Base-by-base conservation (phyloP, 2,329 filamentous ascomycete species). In the Microcyclospora tardicrescens region DNA sequence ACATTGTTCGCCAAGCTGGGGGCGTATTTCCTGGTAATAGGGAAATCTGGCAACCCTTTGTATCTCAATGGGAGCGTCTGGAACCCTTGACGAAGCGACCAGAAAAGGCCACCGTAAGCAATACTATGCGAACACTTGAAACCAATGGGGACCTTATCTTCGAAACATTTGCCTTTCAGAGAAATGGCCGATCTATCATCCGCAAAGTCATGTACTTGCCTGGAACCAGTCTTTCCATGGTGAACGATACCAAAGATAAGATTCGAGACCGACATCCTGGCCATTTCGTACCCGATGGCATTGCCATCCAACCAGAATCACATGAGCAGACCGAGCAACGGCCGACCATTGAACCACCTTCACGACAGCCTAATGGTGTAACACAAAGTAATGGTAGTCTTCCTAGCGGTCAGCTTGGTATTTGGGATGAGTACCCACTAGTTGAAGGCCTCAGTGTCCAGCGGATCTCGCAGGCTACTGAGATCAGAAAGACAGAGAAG, bases 31-130 rank as follows among this genome's bases (percentile, higher is more conserved):
- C 74, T 2, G 63, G 69, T 29, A 66, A 71, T 16, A 61, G 61
- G 33, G 72, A 75, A 45, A 62, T 77, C n/a, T 67, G 64, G 54
- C 63, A 67, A 44, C 68, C 73, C 8, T 76, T 75, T 45, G 58
- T 63, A 11, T 65, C 66, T 2, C 57, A 65, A 12, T 79, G 74
- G 73, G 58, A 65, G 37, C 65, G 61, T 43, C 49, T 57, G 8
- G 51, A 61, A 42, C 65, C 63, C 41, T 52, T 24, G 19, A 24
- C 19, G 19, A 24, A 45, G 54, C 62, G 42, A 54, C 72, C 73
- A 0, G 70, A 76, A 44, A 59, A 64, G 28, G 62, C 66, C 29
- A 76, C 73, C 2, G 54, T 78, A 24, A 66, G 62, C 19, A 61
- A 60, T 11, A 59, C 68, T 2, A 56, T 76, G 35, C 71, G 69